Evolutionary conservation across 2,329 filamentous ascomycete genomes (phyloP).

Genomic region (Metarhizium album): DNA sequence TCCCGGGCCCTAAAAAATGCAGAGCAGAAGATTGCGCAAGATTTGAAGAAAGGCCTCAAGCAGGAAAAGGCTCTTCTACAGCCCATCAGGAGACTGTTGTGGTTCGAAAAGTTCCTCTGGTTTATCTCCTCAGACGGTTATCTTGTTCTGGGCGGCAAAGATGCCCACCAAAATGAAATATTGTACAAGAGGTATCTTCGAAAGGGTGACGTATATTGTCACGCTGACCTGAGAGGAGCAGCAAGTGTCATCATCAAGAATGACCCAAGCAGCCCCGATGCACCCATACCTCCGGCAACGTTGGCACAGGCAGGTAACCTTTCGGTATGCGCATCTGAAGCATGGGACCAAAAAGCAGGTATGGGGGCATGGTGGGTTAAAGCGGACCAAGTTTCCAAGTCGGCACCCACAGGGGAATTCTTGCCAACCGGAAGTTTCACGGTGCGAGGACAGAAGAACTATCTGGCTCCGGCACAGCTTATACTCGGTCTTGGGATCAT

Average conservation of each 20-base stretch:
- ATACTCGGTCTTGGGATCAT: constrained; percentile 79
- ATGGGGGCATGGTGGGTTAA: constrained; percentile 97
- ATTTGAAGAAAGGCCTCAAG: constrained; percentile 80
- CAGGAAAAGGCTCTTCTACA: constrained; percentile 83
- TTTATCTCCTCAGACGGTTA: constrained; percentile 96
- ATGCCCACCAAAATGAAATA: constrained; percentile 81
- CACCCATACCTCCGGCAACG: constrained; percentile 84
- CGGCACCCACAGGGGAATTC: constrained; percentile 67
- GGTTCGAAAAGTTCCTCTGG: constrained; percentile 97
- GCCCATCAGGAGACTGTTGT: constrained; percentile 71
- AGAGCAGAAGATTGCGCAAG: constrained; percentile 75
- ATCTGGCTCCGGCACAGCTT: constrained; percentile 75
- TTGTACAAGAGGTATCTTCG: constrained; percentile 80
- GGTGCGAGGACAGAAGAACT: constrained; percentile 81
- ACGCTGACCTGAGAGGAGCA: constrained; percentile 80
- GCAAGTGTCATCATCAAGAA: constrained; percentile 87
- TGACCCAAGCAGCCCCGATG: constrained; percentile 62
- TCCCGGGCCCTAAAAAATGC: constrained; percentile 77
- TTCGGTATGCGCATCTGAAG: constrained; percentile 73
- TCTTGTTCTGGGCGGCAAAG: constrained; percentile 78
- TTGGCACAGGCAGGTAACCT: constrained; percentile 81
- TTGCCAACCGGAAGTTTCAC: constrained; percentile 69
- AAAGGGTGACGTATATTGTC: constrained; percentile 85
- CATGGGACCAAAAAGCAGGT: constrained; percentile 92
- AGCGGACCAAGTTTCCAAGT: constrained; percentile 83